Conservation (phyloP, 495 filamentous ascomycete species). For the Xylaria sp. region DNA sequence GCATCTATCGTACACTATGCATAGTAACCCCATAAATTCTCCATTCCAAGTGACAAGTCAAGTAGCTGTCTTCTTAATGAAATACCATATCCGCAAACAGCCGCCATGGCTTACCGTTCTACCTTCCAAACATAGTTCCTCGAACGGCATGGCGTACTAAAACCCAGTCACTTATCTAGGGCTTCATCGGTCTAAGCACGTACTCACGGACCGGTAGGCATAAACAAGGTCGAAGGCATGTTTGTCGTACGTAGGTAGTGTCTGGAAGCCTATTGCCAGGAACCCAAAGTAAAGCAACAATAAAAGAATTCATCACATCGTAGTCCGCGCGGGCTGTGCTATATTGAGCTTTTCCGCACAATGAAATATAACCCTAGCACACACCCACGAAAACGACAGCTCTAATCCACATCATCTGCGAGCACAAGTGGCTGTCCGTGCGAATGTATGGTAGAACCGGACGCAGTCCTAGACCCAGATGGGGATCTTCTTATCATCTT, state of each 20-base stretch:
- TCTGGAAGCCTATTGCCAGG: neutral
- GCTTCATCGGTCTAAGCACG: neutral
- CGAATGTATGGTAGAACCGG: neutral
- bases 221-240: neutral
- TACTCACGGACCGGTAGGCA: neutral
- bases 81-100: neutral
- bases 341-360: neutral
- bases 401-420: neutral
- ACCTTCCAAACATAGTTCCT: neutral
- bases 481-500: conserved; percentile 8
- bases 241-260: neutral
- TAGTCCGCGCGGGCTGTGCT: neutral
- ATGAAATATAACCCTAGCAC: neutral
- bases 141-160: neutral
- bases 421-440: neutral
- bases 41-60: neutral
- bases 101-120: neutral
- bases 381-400: neutral
- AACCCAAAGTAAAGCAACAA: neutral
- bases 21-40: neutral
- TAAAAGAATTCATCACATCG: neutral
- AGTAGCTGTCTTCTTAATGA: neutral
- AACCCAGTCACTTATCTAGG: neutral
- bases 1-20: neutral
- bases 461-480: neutral